Percentiles rank a stretch among this genome's conserved stretches.
These are phyloP conservation scores for Spathaspora sp. DNA, from an alignment of 1,139 yeast species.

Conservation along the genomic window DNA sequence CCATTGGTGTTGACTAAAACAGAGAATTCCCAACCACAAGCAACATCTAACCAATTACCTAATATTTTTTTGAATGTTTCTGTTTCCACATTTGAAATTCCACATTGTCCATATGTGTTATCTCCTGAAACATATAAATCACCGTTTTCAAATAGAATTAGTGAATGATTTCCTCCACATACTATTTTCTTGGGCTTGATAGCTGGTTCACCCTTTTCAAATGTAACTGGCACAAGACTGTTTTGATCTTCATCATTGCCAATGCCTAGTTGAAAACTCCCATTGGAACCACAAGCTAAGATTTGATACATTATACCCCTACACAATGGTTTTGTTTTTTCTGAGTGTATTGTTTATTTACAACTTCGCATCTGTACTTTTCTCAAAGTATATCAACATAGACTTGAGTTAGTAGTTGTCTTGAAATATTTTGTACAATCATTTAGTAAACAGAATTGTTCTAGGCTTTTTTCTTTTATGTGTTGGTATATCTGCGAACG, in stretches of 20 bases:
- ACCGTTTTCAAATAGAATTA: conserved; percentile 57
- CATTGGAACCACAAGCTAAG: conserved; percentile 80
- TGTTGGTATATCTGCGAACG: no score
- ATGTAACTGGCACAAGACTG: conserved; percentile 10
- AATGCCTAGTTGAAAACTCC: conserved; percentile 72
- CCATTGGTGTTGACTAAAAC: conserved; percentile 45
- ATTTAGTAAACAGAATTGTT: no score
- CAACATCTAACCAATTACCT: conserved; percentile 41
- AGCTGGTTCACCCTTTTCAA: conserved; percentile 3
- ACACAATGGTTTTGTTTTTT: not conserved
- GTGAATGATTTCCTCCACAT: conserved; percentile 89
- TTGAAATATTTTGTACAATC: no score
- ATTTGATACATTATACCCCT: conserved; percentile 23
- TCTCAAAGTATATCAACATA: no score
- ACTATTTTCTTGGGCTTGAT: conserved; percentile 40
- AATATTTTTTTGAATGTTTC: conserved; percentile 25
- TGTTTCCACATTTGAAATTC: conserved; percentile 19
- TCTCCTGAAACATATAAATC: conserved; percentile 59
- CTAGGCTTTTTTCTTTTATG: no score
- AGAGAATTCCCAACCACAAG: conserved; percentile 82
- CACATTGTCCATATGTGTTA: conserved; percentile 58
- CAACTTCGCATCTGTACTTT: no score
- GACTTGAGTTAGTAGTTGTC: no score
- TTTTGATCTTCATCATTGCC: conserved; percentile 50
- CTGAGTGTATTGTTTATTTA: no score